Percentiles rank a stretch among this genome's conserved stretches.
Conservation (phyloP, 1,284 basidiomycete species). For the Malassezia vespertilionis region DNA sequence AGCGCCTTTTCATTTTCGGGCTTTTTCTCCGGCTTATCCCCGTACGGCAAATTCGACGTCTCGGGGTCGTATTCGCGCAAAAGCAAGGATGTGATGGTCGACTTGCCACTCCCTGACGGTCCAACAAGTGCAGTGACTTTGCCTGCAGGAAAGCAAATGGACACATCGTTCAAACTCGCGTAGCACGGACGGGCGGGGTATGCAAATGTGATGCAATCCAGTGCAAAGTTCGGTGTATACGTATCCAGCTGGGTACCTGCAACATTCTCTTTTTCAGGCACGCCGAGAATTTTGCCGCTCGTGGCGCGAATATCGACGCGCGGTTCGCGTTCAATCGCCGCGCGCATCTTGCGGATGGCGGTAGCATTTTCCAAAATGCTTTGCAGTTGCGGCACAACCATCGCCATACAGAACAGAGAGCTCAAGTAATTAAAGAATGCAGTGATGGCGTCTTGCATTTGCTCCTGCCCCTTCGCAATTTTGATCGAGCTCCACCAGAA, state of each 20-base stretch:
- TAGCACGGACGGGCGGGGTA: conserved; percentile 34
- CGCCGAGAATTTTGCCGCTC: conserved; percentile 19
- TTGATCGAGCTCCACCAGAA: conserved; percentile 38
- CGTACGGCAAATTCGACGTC: conserved; percentile 20
- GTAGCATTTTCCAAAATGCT: conserved; percentile 32
- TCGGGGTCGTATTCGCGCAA: conserved; percentile 50
- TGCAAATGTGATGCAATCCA: conserved; percentile 38
- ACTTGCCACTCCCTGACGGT: conserved; percentile 45
- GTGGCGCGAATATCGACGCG: conserved; percentile 37
- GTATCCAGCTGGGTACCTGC: neutral
- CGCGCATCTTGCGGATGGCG: conserved; percentile 28
- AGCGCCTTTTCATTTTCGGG: neutral
- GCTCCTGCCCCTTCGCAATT: conserved; percentile 23
- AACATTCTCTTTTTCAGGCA: neutral
- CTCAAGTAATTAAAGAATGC: conserved; percentile 44
- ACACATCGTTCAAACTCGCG: conserved; percentile 31
- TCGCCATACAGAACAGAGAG: conserved; percentile 37
- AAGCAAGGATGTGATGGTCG: conserved; percentile 49
- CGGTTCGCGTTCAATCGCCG: conserved; percentile 36
- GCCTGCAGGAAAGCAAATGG: conserved; percentile 26
- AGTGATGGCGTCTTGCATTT: conserved; percentile 28
- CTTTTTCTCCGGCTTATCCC: conserved; percentile 12
- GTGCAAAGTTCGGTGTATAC: conserved; percentile 29
- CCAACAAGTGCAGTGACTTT: conserved; percentile 48
- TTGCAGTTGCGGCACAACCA: conserved; percentile 38